A percentile compares a stretch with the other conserved stretches of the same genome.
Conservation (phyloP, 768 basidiomycete species). For the Tulasnella sp. region DNA sequence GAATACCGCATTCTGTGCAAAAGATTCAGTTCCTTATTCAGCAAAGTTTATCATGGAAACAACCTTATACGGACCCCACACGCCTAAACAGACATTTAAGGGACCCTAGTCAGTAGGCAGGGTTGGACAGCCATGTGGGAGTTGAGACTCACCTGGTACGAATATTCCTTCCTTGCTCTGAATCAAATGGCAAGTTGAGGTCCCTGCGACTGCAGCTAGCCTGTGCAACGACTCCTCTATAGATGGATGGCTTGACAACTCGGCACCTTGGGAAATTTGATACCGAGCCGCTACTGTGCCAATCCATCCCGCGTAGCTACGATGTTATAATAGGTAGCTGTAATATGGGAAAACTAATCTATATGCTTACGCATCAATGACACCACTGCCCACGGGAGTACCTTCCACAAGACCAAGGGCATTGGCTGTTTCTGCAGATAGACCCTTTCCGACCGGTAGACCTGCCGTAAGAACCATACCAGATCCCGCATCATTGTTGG, state of each 20-base stretch:
- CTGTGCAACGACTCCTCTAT: slow-evolving; percentile 68
- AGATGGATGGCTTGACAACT: slow-evolving; percentile 42
- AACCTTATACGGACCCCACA: slow-evolving; percentile 85
- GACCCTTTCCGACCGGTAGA: slow-evolving; percentile 70
- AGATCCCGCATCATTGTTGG: slow-evolving; percentile 25
- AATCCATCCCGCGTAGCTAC: slow-evolving; percentile 78
- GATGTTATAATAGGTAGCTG: background rate
- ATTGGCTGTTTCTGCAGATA: slow-evolving; percentile 62
- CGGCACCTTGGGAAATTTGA: slow-evolving; percentile 32
- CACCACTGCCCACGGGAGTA: slow-evolving; percentile 83
- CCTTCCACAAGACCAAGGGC: slow-evolving; percentile 78
- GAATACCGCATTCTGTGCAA: slow-evolving; percentile 64
- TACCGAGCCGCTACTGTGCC: slow-evolving; percentile 83
- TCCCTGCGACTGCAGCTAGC: slow-evolving; percentile 88
- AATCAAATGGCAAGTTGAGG: slow-evolving; percentile 90
- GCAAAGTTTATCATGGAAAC: background rate
- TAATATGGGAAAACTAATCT: background rate
- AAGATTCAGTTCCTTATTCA: background rate
- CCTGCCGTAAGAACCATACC: slow-evolving; percentile 57
- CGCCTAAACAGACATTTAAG: no score
- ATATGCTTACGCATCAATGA: slow-evolving; percentile 77
- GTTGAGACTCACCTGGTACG: no score
- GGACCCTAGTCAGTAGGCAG: no score
- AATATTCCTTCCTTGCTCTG: slow-evolving; percentile 77
- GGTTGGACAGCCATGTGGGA: no score